Percentiles rank a stretch among this genome's conserved stretches.
Evolutionary conservation across 2,329 filamentous ascomycete species (phyloP).

Genomic region (Kalmusia sp.): DNA sequence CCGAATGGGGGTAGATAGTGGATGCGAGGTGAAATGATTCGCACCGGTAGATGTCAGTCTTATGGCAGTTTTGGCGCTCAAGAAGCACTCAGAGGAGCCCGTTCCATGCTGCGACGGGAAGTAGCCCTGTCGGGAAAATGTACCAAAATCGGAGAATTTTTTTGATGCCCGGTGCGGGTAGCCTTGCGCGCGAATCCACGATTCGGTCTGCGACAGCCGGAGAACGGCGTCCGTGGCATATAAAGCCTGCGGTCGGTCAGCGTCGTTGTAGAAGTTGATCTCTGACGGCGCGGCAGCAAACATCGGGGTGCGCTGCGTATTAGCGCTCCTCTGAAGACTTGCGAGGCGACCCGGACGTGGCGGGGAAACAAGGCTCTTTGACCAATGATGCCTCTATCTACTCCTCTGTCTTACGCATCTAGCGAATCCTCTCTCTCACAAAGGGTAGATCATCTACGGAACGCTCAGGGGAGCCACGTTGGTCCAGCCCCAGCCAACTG

Average conservation of each 20-base stretch:
- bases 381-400: neutral
- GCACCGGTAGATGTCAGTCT: neutral
- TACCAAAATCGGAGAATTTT: constrained; percentile 11
- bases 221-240: neutral
- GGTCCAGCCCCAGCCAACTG: neutral
- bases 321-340: neutral
- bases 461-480: neutral
- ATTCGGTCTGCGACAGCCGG: neutral
- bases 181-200: neutral
- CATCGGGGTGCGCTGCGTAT: neutral
- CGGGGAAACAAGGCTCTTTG: neutral
- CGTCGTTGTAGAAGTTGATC: neutral
- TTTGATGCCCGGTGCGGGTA: constrained; percentile 1
- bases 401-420: neutral
- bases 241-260: neutral
- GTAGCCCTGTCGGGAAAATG: constrained; percentile 19
- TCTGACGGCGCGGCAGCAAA: neutral
- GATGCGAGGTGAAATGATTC: neutral
- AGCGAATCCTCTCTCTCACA: neutral
- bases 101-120: neutral
- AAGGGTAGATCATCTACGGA: neutral
- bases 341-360: neutral
- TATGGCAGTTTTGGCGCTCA: neutral
- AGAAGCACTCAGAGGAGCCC: neutral
- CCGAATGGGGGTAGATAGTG: too few relatives aligned